Conservation (phyloP, 2,329 filamentous ascomycete genomes). For the Fusarium miscanthi region DNA sequence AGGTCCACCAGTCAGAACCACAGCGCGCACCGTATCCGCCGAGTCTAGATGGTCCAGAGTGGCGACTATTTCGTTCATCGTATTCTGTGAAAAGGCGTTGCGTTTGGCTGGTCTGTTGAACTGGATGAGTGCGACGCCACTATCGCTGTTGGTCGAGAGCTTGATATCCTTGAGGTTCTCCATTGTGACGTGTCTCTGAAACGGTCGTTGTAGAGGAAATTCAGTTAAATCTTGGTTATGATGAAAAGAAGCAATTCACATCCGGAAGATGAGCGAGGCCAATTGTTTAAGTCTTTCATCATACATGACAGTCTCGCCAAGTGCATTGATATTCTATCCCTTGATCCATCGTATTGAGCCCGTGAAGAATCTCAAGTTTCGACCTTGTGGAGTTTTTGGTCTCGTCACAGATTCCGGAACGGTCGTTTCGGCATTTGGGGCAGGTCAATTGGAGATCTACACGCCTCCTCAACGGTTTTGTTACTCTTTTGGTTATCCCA, state of each 20-base stretch:
- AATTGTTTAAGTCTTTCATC: constrained; percentile 8
- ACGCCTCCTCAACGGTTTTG: neutral
- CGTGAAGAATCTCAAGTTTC: neutral
- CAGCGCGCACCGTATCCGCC: constrained; percentile 8
- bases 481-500: constrained; percentile 2
- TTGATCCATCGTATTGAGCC: neutral
- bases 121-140: constrained; percentile 21
- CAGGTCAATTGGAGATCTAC: constrained; percentile 4
- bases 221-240: neutral
- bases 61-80: constrained; percentile 23
- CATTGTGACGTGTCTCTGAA: constrained; percentile 1
- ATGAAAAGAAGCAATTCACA: neutral
- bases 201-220: no score
- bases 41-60: constrained; percentile 24
- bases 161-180: constrained; percentile 27
- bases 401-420: constrained; percentile 7
- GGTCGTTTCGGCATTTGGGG: constrained; percentile 23
- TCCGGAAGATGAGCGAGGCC: neutral
- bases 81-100: constrained; percentile 32
- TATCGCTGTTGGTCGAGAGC: neutral
- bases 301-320: neutral
- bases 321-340: neutral
- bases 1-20: constrained; percentile 29
- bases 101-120: constrained; percentile 36
- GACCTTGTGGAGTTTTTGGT: constrained; percentile 10